Evolutionary conservation across 768 basidiomycete genomes (phyloP).

Genomic region (Trametes cubensis): DNA sequence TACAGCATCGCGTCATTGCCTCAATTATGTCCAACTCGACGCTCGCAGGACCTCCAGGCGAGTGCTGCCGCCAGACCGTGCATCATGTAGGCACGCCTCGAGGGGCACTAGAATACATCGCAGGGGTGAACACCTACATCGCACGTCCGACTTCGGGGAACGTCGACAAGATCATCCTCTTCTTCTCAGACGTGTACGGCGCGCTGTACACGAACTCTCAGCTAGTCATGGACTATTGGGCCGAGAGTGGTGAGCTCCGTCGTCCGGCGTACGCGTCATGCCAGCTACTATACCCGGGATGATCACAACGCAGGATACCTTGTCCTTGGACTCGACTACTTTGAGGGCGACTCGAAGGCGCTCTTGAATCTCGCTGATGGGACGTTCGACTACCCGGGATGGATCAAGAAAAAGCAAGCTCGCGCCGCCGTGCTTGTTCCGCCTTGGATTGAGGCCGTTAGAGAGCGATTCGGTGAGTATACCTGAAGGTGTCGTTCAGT

Average conservation of each 20-base stretch:
- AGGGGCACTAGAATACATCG: slow-evolving; percentile 44
- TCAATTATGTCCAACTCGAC: slow-evolving; percentile 4
- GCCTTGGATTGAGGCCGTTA: slow-evolving; percentile 55
- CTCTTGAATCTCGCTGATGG: slow-evolving; percentile 40
- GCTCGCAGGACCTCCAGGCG: slow-evolving; percentile 34
- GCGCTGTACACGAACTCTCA: slow-evolving; percentile 61
- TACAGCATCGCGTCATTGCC: neutral
- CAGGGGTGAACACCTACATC: slow-evolving; percentile 56
- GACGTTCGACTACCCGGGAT: slow-evolving; percentile 42
- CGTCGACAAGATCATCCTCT: slow-evolving; percentile 52
- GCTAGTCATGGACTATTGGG: slow-evolving; percentile 66
- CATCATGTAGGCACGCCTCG: slow-evolving; percentile 53
- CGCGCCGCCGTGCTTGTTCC: slow-evolving; percentile 46
- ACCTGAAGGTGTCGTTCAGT: too few species aligned
- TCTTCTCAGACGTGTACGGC: slow-evolving; percentile 61
- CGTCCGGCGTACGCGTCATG: slow-evolving; percentile 4
- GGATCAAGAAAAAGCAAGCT: slow-evolving; percentile 42
- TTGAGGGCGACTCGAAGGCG: slow-evolving; percentile 60
- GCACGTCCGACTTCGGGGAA: slow-evolving; percentile 44
- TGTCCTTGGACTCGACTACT: slow-evolving; percentile 65
- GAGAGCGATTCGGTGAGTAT: slow-evolving; percentile 50
- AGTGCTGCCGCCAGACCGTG: slow-evolving; percentile 56
- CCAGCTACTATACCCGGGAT: neutral
- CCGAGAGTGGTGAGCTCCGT: slow-evolving; percentile 49
- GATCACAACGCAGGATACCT: slow-evolving; percentile 46